Evolutionary conservation across 139 green algal species (phyloP).

Genomic region (Volvox reticuliferus): DNA sequence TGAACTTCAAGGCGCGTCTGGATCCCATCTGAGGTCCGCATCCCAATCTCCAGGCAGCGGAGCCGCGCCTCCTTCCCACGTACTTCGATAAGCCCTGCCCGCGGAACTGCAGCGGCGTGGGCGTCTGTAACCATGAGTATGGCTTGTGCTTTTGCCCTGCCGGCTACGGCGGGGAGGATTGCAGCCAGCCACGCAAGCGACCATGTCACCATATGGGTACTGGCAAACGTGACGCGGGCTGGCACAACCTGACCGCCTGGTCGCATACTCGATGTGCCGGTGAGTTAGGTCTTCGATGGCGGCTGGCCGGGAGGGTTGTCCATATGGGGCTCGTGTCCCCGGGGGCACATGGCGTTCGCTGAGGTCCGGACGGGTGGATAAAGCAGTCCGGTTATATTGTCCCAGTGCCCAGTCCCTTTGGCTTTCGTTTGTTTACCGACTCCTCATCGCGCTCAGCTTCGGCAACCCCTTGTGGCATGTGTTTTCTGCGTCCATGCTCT

Average conservation of each 20-base stretch:
- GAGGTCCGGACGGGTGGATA: too few species aligned
- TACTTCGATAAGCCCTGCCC: slow-evolving; percentile 50
- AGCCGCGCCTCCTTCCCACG: slow-evolving; percentile 5
- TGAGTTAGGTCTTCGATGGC: background rate
- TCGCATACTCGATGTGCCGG: slow-evolving; percentile 44
- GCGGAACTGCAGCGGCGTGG: slow-evolving; percentile 56
- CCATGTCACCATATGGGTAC: slow-evolving; percentile 60
- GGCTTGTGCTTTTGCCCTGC: slow-evolving; percentile 62
- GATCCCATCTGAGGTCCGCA: background rate
- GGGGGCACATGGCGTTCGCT: too few species aligned
- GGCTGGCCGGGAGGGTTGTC: background rate
- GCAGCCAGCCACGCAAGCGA: slow-evolving; percentile 46
- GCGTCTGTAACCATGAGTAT: slow-evolving; percentile 56
- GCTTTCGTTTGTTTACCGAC: too few species aligned
- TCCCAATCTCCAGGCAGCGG: background rate
- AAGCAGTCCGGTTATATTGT: too few species aligned
- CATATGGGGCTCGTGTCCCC: too few species aligned
- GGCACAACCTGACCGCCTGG: slow-evolving; percentile 35
- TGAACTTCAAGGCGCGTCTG: too few species aligned
- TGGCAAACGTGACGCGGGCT: slow-evolving; percentile 45
- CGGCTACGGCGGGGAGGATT: slow-evolving; percentile 64
- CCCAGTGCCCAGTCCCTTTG: too few species aligned
- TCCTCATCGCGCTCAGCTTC: too few species aligned
- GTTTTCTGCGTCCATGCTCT: too few species aligned
- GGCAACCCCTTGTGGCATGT: too few species aligned